Percentiles rank a stretch among this genome's conserved stretches.
Conservation (phyloP, 306 rosid genomes). For the Prunus salicina region DNA sequence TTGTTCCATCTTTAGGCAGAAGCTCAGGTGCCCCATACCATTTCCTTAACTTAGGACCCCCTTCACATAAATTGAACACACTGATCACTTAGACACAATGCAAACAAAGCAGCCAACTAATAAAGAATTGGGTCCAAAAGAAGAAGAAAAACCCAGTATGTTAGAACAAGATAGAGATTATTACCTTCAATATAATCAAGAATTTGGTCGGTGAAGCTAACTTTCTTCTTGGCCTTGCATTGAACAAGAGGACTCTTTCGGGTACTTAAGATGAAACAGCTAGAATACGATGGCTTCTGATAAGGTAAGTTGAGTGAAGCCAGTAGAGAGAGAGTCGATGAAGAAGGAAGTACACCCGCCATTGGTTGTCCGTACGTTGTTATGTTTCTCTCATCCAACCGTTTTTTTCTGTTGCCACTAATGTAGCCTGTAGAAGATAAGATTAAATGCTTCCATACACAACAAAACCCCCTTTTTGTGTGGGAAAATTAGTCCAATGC, state of each 20-base stretch:
- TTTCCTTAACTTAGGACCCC: constrained; percentile 90
- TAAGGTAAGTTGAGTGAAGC: constrained; percentile 19
- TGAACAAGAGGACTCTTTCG: constrained; percentile 25
- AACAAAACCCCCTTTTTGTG: not conserved
- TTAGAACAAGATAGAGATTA: not conserved
- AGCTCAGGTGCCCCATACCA: constrained; percentile 96
- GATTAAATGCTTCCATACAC: not conserved
- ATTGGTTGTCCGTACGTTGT: constrained; percentile 26
- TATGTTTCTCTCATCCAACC: constrained; percentile 40
- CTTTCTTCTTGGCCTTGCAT: constrained; percentile 83
- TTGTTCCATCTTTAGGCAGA: constrained; percentile 57
- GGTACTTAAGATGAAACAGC: constrained; percentile 15
- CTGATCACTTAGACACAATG: not conserved
- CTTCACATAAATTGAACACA: constrained; percentile 28
- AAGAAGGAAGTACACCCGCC: constrained; percentile 46
- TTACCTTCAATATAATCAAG: constrained; percentile 92
- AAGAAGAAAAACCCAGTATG: not conserved
- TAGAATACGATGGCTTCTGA: constrained; percentile 24
- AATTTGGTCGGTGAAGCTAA: constrained; percentile 73
- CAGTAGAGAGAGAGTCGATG: constrained; percentile 29
- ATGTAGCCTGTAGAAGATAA: constrained; percentile 26
- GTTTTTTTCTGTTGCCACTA: constrained; percentile 41
- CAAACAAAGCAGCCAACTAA: not conserved
- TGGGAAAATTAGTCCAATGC: no score
- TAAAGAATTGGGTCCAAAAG: not conserved